A percentile compares a stretch with the other conserved stretches of the same genome.
These are phyloP conservation scores for Termitomyces sp. DNA, from an alignment of 1,284 basidiomycete genomes.

Conservation along the genomic window DNA sequence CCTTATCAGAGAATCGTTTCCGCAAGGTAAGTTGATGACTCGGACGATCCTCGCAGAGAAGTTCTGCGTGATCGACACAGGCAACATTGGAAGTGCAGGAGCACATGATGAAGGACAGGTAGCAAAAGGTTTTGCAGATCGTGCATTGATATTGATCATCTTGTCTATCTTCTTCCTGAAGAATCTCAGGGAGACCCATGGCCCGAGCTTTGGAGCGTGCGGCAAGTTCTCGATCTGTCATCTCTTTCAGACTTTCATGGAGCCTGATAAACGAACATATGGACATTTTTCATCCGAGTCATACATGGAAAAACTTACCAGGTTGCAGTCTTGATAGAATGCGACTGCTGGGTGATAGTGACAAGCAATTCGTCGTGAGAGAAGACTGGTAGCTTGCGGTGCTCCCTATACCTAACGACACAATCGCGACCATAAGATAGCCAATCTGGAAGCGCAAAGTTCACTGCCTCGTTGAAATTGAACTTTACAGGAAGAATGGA, in stretches of 20 bases:
- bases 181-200: conserved; percentile 57
- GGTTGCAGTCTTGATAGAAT: conserved; percentile 87
- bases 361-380: conserved; percentile 96
- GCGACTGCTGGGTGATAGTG: conserved; percentile 91
- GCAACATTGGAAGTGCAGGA: conserved; percentile 72
- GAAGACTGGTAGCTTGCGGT: conserved; percentile 93
- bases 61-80: conserved; percentile 82
- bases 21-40: conserved; percentile 61
- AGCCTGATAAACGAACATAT: conserved; percentile 49
- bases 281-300: conserved; percentile 14
- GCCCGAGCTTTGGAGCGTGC: conserved; percentile 60
- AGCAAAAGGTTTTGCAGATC: conserved; percentile 93
- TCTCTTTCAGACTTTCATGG: conserved; percentile 77
- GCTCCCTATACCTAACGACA: conserved; percentile 83
- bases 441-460: conserved; percentile 98
- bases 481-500: conserved; percentile 45
- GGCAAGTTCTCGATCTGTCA: conserved; percentile 81
- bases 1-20: conserved; percentile 78
- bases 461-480: conserved; percentile 99
- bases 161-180: conserved; percentile 76
- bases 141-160: conserved; percentile 96
- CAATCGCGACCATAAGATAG: conserved; percentile 83
- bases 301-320: conserved; percentile 56
- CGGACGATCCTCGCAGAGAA: conserved; percentile 67
- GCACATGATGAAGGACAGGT: conserved; percentile 89